These are phyloP conservation scores for Lasiosphaeriaceae sp. DNA, from an alignment of 495 filamentous ascomycete species.

Conservation along the genomic window DNA sequence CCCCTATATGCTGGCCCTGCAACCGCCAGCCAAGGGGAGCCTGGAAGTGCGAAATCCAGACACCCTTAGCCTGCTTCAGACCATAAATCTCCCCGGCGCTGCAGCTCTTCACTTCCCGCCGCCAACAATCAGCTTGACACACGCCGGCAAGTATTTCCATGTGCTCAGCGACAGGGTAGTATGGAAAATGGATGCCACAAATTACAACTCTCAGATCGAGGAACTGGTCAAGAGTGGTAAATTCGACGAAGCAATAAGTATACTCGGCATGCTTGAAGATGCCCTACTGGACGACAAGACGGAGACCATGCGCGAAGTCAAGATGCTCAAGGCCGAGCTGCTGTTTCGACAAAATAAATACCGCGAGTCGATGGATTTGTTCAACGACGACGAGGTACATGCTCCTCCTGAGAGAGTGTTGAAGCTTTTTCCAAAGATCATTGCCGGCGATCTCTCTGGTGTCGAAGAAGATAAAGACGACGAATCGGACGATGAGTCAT, in stretches of 20 bases:
- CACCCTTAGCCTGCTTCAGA: constrained; percentile 81
- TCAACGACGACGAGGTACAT: constrained; percentile 71
- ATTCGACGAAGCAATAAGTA: constrained; percentile 88
- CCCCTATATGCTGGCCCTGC: constrained; percentile 86
- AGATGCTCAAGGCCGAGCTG: constrained; percentile 83
- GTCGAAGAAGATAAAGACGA: constrained; percentile 37
- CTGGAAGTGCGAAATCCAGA: constrained; percentile 92
- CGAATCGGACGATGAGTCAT: constrained; percentile 39
- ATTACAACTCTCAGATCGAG: constrained; percentile 89
- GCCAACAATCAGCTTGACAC: constrained; percentile 84
- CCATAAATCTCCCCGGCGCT: constrained; percentile 73
- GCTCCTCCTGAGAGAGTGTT: constrained; percentile 89
- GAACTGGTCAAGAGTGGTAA: constrained; percentile 71
- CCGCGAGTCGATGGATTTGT: constrained; percentile 83
- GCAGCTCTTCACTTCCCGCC: constrained; percentile 87
- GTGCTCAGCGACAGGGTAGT: constrained; percentile 83
- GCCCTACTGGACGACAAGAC: constrained; percentile 81
- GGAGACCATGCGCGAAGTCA: constrained; percentile 72
- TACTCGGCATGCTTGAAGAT: constrained; percentile 86
- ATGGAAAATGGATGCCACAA: constrained; percentile 92
- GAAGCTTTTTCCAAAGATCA: constrained; percentile 72
- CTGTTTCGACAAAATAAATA: constrained; percentile 82
- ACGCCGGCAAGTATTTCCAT: constrained; percentile 91
- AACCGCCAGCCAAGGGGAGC: constrained; percentile 75
- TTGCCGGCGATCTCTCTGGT: constrained; percentile 75